A percentile compares a stretch with the other conserved stretches of the same genome.
Evolutionary conservation across 148 eudicot species (phyloP).

Genomic region (Rhododendron ferrugineum): DNA sequence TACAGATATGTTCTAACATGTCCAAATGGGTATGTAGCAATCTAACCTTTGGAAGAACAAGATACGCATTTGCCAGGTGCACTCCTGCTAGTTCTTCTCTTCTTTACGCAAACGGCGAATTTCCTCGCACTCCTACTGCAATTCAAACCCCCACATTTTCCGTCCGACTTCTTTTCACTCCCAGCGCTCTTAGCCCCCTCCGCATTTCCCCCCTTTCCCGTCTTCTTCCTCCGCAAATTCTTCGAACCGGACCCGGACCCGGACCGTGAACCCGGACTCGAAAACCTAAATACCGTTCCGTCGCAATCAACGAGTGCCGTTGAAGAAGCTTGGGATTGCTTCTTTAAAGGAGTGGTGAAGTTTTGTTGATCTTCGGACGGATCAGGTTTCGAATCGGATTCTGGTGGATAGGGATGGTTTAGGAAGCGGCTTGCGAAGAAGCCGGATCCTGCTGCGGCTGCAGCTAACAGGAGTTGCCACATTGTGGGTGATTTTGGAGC

Average conservation of each 20-base stretch:
- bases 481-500: background rate
- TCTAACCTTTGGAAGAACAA: constrained; percentile 53
- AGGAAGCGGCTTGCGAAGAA: constrained; percentile 41
- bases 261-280: constrained; percentile 33
- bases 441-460: constrained; percentile 71
- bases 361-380: constrained; percentile 2
- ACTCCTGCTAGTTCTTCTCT: constrained; percentile 45
- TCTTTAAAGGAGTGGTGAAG: background rate
- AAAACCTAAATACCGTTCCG: constrained; percentile 45
- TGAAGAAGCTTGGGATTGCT: constrained; percentile 1
- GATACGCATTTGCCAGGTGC: constrained; percentile 41
- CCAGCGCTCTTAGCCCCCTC: constrained; percentile 4
- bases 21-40: background rate
- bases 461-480: constrained; percentile 61
- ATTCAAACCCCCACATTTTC: constrained; percentile 22
- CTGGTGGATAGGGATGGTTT: constrained; percentile 1
- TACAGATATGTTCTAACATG: background rate
- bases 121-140: constrained; percentile 34
- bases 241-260: constrained; percentile 15
- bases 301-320: background rate
- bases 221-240: constrained; percentile 27
- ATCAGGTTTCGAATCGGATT: background rate
- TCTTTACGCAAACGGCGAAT: constrained; percentile 49
- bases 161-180: constrained; percentile 16
- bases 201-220: constrained; percentile 12